These are phyloP conservation scores for Monosporascus sp. DNA, from an alignment of 2,329 filamentous ascomycete species.

Conservation along the genomic window DNA sequence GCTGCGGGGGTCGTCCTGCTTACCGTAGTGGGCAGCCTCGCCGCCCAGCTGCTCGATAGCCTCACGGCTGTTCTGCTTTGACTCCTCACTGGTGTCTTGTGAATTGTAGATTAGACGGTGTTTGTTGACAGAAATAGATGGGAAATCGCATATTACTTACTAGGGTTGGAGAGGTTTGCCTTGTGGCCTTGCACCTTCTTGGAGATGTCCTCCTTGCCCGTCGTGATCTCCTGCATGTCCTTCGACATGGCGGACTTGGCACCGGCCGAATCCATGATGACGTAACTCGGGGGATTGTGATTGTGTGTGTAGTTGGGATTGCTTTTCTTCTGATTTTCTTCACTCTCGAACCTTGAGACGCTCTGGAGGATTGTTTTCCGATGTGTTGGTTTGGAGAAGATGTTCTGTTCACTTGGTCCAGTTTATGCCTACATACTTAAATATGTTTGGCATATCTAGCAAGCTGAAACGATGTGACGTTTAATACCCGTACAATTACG, in stretches of 20 bases:
- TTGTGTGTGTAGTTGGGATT: neutral
- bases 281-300: neutral
- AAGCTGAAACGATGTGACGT: no score
- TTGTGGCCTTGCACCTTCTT: slow-evolving; percentile 23
- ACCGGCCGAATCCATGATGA: slow-evolving; percentile 6
- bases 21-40: slow-evolving; percentile 36
- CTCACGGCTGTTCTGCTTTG: slow-evolving; percentile 38
- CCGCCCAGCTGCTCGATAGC: slow-evolving; percentile 36
- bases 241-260: slow-evolving; percentile 6
- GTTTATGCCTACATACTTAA: no score
- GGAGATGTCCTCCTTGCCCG: slow-evolving; percentile 6
- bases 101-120: neutral
- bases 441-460: no score
- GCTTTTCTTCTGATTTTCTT: no score
- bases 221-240: slow-evolving; percentile 7
- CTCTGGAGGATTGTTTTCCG: no score
- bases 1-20: slow-evolving; percentile 34
- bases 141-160: slow-evolving; percentile 7
- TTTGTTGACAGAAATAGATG: no score
- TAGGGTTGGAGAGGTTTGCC: slow-evolving; percentile 28
- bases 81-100: slow-evolving; percentile 37
- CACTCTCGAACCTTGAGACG: no score
- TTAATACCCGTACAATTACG: no score
- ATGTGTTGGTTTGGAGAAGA: no score
- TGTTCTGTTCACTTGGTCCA: no score